Evolutionary conservation across 2,329 filamentous ascomycete species (phyloP).

Genomic region (Colletotrichum tropicicola): DNA sequence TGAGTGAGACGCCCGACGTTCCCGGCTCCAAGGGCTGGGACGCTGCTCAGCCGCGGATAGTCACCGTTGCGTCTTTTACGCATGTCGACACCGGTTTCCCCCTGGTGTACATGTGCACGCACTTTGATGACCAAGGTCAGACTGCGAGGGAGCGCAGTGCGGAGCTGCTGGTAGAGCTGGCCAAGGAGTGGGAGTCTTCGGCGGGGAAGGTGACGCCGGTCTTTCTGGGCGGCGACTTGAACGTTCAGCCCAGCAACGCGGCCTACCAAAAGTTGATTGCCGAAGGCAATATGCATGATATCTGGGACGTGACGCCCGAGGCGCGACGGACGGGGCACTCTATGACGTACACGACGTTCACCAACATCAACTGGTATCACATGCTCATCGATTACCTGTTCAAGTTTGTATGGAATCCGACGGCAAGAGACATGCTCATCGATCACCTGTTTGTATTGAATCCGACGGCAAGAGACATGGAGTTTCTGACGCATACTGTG

Average conservation of each 20-base stretch:
- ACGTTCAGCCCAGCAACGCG: slow-evolving; percentile 37
- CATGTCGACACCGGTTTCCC: slow-evolving; percentile 46
- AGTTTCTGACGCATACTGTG: slow-evolving; percentile 37
- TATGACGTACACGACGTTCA: slow-evolving; percentile 42
- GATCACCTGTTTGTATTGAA: slow-evolving; percentile 44
- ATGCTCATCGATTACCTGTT: slow-evolving; percentile 42
- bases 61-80: slow-evolving; percentile 56
- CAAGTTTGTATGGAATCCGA: slow-evolving; percentile 37
- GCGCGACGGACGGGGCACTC: slow-evolving; percentile 35
- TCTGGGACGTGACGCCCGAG: slow-evolving; percentile 34
- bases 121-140: slow-evolving; percentile 59
- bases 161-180: slow-evolving; percentile 46
- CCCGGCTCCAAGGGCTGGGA: slow-evolving; percentile 69
- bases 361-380: slow-evolving; percentile 28
- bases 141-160: slow-evolving; percentile 49
- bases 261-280: slow-evolving; percentile 37
- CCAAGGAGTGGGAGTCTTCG: slow-evolving; percentile 35
- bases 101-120: slow-evolving; percentile 59
- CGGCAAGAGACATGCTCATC: slow-evolving; percentile 28
- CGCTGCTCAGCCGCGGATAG: slow-evolving; percentile 51
- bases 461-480: slow-evolving; percentile 27
- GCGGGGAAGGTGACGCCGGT: slow-evolving; percentile 32
- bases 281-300: slow-evolving; percentile 35
- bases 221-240: slow-evolving; percentile 44
- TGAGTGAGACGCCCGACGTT: slow-evolving; percentile 64